phyloP scores from a whole-genome alignment of 1,139 yeast genomes.

The Debaryomyces coudertii region DNA sequence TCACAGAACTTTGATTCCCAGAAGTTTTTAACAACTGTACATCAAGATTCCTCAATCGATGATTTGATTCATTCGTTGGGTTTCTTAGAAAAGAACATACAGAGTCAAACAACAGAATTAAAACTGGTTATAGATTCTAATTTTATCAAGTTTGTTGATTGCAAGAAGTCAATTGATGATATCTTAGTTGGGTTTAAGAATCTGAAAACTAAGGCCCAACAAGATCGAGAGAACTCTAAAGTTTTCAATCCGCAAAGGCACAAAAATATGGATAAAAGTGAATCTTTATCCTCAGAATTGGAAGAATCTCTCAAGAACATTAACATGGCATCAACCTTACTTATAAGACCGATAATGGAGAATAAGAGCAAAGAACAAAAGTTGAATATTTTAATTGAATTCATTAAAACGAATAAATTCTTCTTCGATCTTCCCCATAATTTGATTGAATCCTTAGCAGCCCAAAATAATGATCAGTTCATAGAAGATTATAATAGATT shows the following conservation, averaged over 20 bases:
- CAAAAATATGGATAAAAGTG: slow-evolving; percentile 24
- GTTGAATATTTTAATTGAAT: slow-evolving; percentile 59
- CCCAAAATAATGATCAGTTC: slow-evolving; percentile 70
- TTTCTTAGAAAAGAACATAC: slow-evolving; percentile 62
- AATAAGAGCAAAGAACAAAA: slow-evolving; percentile 63
- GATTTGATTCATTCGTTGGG: slow-evolving; percentile 60
- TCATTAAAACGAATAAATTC: slow-evolving; percentile 62
- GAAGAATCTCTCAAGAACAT: slow-evolving; percentile 52
- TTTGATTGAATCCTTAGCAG: slow-evolving; percentile 54
- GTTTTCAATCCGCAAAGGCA: slow-evolving; percentile 44
- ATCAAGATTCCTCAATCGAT: slow-evolving; percentile 67
- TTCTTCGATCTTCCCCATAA: slow-evolving; percentile 74
- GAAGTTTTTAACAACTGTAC: slow-evolving; percentile 69
- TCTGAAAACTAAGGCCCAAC: slow-evolving; percentile 41
- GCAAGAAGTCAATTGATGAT: slow-evolving; percentile 61
- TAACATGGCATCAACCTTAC: slow-evolving; percentile 61
- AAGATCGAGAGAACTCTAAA: slow-evolving; percentile 38
- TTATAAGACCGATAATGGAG: slow-evolving; percentile 77
- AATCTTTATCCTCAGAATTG: slow-evolving; percentile 35
- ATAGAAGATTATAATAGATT: slow-evolving; percentile 71
- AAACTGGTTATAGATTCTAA: slow-evolving; percentile 71
- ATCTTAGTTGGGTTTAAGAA: slow-evolving; percentile 37
- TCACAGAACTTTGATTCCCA: slow-evolving; percentile 75
- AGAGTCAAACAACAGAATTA: slow-evolving; percentile 66
- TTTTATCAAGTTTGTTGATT: slow-evolving; percentile 72